These are phyloP conservation scores for Stereocaulon alpinum DNA, from an alignment of 495 filamentous ascomycete species.

Conservation along the genomic window DNA sequence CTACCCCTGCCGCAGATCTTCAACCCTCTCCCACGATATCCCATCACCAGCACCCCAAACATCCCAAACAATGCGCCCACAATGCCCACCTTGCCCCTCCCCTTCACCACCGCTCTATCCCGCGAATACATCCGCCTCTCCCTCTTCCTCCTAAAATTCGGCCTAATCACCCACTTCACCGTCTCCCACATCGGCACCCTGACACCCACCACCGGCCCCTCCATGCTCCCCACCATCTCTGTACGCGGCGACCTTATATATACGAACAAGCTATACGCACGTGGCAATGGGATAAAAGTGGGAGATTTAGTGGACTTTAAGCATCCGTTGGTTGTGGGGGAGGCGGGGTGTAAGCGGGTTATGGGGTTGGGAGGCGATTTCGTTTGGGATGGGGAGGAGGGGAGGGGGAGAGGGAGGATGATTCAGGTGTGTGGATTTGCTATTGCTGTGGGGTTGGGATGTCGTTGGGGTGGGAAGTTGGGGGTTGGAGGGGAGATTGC, in stretches of 20 bases:
- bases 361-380: slow-evolving; percentile 86
- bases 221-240: slow-evolving; percentile 72
- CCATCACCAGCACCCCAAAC: no score
- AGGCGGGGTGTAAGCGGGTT: slow-evolving; percentile 66
- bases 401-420: slow-evolving; percentile 46
- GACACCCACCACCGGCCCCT: slow-evolving; percentile 51
- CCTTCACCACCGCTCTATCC: neutral
- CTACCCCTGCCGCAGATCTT: no score
- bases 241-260: slow-evolving; percentile 54
- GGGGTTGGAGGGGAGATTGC: neutral
- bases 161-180: slow-evolving; percentile 48
- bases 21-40: no score
- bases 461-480: no score
- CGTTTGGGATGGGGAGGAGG: slow-evolving; percentile 49
- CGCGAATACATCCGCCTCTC: neutral
- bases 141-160: slow-evolving; percentile 25
- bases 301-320: slow-evolving; percentile 75
- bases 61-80: no score
- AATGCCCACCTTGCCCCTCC: no score
- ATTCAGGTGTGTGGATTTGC: slow-evolving; percentile 50
- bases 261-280: slow-evolving; percentile 52
- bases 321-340: slow-evolving; percentile 57
- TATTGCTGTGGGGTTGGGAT: no score
- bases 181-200: slow-evolving; percentile 42
- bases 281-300: slow-evolving; percentile 58